Percentiles rank a stretch among this genome's conserved stretches.
These are phyloP conservation scores for Rhodotorula sp. DNA, from an alignment of 1,284 basidiomycete species.

Conservation along the genomic window DNA sequence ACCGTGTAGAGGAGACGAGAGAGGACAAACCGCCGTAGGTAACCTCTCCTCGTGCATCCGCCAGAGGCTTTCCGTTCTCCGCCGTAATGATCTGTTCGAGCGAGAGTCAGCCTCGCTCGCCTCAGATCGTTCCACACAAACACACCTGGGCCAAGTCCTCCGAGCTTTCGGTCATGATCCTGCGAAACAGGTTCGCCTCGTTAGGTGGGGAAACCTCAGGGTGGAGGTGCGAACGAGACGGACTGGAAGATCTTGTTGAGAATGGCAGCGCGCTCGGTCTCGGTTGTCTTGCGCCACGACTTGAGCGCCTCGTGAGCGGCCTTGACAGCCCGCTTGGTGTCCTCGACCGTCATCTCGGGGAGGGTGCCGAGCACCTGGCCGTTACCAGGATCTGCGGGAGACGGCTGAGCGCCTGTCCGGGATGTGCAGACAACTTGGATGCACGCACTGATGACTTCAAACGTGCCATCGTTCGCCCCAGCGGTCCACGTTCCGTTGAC, in stretches of 20 bases:
- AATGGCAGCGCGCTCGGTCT: conserved; percentile 64
- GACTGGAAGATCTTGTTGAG: conserved; percentile 41
- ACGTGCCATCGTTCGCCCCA: conserved; percentile 66
- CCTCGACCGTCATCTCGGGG: conserved; percentile 79
- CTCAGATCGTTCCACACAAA: fast-evolving
- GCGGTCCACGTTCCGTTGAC: conserved; percentile 81
- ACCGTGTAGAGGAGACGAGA: not conserved
- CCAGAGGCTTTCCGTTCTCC: conserved; percentile 87
- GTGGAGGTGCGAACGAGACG: not conserved
- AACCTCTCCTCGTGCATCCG: conserved; percentile 61
- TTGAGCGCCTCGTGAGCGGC: conserved; percentile 73
- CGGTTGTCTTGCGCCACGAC: conserved; percentile 74
- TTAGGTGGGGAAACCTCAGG: not conserved
- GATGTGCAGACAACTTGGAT: not conserved
- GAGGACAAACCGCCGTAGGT: conserved; percentile 34
- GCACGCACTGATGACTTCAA: conserved; percentile 66
- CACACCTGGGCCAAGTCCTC: conserved; percentile 68
- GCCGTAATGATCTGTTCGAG: conserved; percentile 55
- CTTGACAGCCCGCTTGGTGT: conserved; percentile 75
- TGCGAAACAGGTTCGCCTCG: not conserved
- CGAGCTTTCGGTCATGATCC: conserved; percentile 48
- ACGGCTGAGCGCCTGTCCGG: not conserved
- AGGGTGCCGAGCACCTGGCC: conserved; percentile 72
- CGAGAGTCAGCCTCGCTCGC: not conserved
- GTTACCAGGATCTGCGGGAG: conserved; percentile 71